A percentile compares a stretch with the other conserved stretches of the same genome.
Conservation (phyloP, 148 eudicot species). For the Polygonum maritimum region DNA sequence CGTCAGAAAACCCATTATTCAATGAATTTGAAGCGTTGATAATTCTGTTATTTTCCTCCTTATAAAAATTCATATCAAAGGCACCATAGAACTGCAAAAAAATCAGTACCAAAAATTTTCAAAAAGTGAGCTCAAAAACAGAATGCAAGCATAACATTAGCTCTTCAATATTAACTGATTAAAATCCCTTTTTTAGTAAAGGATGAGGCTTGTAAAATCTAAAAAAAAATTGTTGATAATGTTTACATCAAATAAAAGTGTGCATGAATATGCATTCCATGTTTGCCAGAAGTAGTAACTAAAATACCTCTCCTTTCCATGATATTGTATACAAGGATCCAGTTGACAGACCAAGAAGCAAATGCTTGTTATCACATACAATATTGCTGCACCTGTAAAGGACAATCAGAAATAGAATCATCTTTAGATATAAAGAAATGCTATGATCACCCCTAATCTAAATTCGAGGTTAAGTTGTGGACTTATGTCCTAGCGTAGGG, state of each 20-base stretch:
- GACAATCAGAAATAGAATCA: conserved; percentile 10
- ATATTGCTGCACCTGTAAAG: conserved; percentile 83
- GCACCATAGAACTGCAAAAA: conserved; percentile 79
- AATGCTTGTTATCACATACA: conserved; percentile 72
- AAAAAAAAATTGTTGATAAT: not conserved
- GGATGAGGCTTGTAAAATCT: not conserved
- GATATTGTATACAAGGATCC: conserved; percentile 86
- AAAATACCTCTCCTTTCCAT: conserved; percentile 98
- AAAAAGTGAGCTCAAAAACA: not conserved
- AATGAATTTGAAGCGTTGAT: conserved; percentile 21
- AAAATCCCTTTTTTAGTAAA: not conserved
- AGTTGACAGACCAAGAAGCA: conserved; percentile 71
- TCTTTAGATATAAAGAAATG: not conserved
- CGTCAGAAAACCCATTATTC: conserved; percentile 50
- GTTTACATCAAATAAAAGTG: not conserved
- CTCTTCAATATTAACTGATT: not conserved
- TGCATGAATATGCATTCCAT: not conserved
- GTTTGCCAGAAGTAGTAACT: not conserved
- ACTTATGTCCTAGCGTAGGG: not conserved
- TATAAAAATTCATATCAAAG: conserved; percentile 39
- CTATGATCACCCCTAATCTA: not conserved
- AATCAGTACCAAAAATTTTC: not conserved
- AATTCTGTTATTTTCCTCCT: conserved; percentile 31
- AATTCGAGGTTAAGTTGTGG: not conserved
- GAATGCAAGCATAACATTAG: not conserved